Base-by-base conservation (phyloP, 140 eudicot species). In the Cichorium intybus region DNA sequence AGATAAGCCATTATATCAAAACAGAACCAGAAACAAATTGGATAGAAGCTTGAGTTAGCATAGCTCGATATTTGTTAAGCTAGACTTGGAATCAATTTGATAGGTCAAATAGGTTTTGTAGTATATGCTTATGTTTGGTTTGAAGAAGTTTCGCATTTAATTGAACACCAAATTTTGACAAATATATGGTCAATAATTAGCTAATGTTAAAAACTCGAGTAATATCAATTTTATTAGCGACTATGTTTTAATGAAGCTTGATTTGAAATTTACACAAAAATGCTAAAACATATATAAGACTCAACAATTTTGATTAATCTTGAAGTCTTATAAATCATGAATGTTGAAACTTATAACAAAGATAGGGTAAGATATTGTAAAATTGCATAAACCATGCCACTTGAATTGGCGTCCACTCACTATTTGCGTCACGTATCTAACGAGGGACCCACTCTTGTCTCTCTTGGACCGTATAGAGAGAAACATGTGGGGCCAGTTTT, bases 391-490 rank as follows among this genome's bases (percentile, higher is more conserved):
- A 23, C 57, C 1, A 31, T 24, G 53, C 23, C 23, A 26, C 26
- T 55, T 55, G 29, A 26, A 27, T 27, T 41, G 74, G 65, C 58
- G 6, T 29, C 70, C 58, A 18, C 22, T 31, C 49, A 43, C 17
- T 39, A 7, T 39, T 39, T 3, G 29, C 31, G 70, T 64, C 22
- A 28, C 49, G 59, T 64, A 64, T 48, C 23, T 21, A 64, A 64
- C 60, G 15, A 7, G 4, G 10, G 70, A 29, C 31, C 62, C 57
- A 41, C 41, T 46, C 10, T 39, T 68, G 74, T 68, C 64, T 43
- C 33, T 54, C 45, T 26, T 11, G 0, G 5, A 28, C 56, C 64
- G n/a, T 54, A 37, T 52, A 67, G 41, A 24, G n/a, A 53, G 9
- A 67, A 68, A 43, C 15, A 52, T 22, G 45, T 56, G 41, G 66